Evolutionary conservation across 208 protist genomes (phyloP).

Genomic region (Leishmania gerbilli): DNA sequence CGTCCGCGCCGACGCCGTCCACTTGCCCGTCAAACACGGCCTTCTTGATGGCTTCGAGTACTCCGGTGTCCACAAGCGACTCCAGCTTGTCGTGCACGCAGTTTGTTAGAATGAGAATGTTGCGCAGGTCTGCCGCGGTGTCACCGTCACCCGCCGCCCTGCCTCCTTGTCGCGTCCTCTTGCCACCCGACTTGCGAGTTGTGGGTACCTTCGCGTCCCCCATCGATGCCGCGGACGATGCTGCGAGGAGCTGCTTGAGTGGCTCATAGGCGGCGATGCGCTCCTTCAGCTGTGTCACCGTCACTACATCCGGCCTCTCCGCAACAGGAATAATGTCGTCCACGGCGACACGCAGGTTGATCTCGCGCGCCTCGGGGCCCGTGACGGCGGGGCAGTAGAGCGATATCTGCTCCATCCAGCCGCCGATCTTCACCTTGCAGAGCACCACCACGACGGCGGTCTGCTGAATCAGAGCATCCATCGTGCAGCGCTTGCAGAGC

Average conservation of each 20-base stretch:
- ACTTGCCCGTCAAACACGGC: constrained; percentile 47
- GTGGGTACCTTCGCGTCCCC: constrained; percentile 4
- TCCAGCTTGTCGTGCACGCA: constrained; percentile 67
- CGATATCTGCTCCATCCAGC: constrained; percentile 79
- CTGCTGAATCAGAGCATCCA: constrained; percentile 62
- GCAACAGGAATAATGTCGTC: constrained; percentile 83
- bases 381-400: constrained; percentile 67
- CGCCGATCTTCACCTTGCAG: constrained; percentile 60
- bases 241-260: constrained; percentile 47
- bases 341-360: constrained; percentile 76
- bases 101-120: constrained; percentile 80
- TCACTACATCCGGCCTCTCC: constrained; percentile 68
- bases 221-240: constrained; percentile 1
- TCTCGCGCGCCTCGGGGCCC: constrained; percentile 40
- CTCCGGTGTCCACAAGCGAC: constrained; percentile 77
- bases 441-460: constrained; percentile 85
- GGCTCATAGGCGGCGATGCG: constrained; percentile 74
- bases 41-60: constrained; percentile 67
- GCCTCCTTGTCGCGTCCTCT: constrained; percentile 23
- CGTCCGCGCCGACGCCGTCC: background rate
- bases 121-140: constrained; percentile 54
- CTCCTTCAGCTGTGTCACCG: constrained; percentile 77
- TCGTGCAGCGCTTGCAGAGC: constrained; percentile 37
- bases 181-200: constrained; percentile 26
- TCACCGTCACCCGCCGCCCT: background rate